Evolutionary conservation across 2,329 filamentous ascomycete species (phyloP).

Genomic region (Colletotrichum eleusines): DNA sequence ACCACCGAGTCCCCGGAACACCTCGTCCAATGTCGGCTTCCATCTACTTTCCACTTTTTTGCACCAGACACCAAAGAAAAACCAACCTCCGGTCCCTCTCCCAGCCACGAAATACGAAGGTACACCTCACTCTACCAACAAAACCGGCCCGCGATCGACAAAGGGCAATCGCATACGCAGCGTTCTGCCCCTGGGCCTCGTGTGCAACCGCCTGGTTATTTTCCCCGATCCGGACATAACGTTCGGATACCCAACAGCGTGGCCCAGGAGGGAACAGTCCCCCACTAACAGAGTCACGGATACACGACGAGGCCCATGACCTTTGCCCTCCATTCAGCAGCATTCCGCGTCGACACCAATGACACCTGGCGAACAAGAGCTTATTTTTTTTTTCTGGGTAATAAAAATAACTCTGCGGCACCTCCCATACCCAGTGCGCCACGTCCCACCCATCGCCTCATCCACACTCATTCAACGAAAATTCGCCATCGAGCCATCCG

Average conservation of each 20-base stretch:
- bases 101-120: slow-evolving; percentile 18
- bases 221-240: slow-evolving; percentile 24
- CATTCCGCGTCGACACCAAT: neutral
- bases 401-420: slow-evolving; percentile 39
- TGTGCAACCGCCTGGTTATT: neutral
- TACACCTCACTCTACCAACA: no score
- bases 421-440: slow-evolving; percentile 35
- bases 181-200: slow-evolving; percentile 2
- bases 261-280: neutral
- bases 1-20: neutral
- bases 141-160: neutral
- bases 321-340: neutral
- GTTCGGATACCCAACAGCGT: slow-evolving; percentile 8
- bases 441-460: slow-evolving; percentile 29
- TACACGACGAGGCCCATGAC: neutral
- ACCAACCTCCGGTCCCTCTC: neutral
- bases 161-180: neutral
- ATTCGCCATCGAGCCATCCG: slow-evolving; percentile 21
- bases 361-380: neutral
- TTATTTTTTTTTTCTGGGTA: neutral
- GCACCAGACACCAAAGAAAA: neutral
- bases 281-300: neutral
- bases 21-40: neutral
- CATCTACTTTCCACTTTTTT: neutral
- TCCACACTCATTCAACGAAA: neutral